phyloP scores from a whole-genome alignment of 768 basidiomycete genomes.

The Pisolithus tinctorius region DNA sequence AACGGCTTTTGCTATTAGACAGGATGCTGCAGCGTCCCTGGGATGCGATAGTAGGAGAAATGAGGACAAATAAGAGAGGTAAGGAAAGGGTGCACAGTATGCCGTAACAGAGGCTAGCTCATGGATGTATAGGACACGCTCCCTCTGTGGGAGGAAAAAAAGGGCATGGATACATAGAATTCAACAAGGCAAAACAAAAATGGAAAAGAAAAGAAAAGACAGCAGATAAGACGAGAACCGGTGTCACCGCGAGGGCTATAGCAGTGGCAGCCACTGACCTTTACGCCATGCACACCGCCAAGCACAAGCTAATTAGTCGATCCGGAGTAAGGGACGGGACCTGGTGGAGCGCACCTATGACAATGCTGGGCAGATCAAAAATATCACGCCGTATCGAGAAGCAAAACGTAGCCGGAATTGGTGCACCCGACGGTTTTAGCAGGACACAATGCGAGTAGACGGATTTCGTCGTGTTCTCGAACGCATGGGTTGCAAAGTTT shows the following conservation, averaged over 20 bases:
- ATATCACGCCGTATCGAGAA: slow-evolving; percentile 92
- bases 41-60: background rate
- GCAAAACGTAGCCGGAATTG: slow-evolving; percentile 89
- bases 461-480: slow-evolving; percentile 94
- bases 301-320: slow-evolving; percentile 2
- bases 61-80: background rate
- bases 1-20: background rate
- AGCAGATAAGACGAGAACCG: background rate
- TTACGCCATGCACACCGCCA: background rate
- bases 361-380: slow-evolving; percentile 83
- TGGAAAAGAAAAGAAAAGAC: background rate
- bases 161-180: slow-evolving; percentile 8
- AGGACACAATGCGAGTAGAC: slow-evolving; percentile 91
- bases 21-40: background rate
- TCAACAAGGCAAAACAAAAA: background rate
- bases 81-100: background rate
- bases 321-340: background rate
- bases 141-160: background rate
- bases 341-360: slow-evolving; percentile 55
- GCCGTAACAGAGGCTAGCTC: slow-evolving; percentile 6
- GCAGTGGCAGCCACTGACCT: slow-evolving; percentile 86
- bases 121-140: slow-evolving; percentile 2
- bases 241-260: slow-evolving; percentile 34
- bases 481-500: slow-evolving; percentile 93
- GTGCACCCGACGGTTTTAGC: slow-evolving; percentile 76